Conservation (phyloP, 495 filamentous ascomycete species). For the Penicillium antarcticum region DNA sequence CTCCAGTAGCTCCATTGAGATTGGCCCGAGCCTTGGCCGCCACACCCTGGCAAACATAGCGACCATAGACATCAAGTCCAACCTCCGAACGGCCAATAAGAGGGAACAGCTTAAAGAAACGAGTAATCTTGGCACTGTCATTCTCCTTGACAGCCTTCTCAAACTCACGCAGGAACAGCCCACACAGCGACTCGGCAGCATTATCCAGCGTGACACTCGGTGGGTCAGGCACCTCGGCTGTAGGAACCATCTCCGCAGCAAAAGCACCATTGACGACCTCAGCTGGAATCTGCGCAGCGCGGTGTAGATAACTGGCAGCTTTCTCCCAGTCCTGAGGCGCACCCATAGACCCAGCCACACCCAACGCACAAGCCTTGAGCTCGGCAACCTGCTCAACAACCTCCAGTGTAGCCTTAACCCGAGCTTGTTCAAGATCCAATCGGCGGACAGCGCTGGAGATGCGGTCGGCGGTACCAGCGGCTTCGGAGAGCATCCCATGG, state of each 20-base stretch:
- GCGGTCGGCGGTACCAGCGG: constrained; percentile 79
- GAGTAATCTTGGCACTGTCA: constrained; percentile 82
- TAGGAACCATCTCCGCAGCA: constrained; percentile 89
- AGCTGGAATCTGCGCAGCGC: constrained; percentile 74
- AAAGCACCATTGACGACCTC: constrained; percentile 81
- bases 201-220: constrained; percentile 83
- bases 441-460: constrained; percentile 81
- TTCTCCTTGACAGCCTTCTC: constrained; percentile 82
- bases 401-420: constrained; percentile 82
- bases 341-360: constrained; percentile 95
- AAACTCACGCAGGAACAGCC: constrained; percentile 89
- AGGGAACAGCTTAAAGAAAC: constrained; percentile 98
- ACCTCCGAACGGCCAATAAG: constrained; percentile 87
- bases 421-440: constrained; percentile 84
- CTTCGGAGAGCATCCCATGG: constrained; percentile 81
- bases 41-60: constrained; percentile 92
- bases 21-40: constrained; percentile 76
- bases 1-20: constrained; percentile 60
- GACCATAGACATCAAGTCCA: constrained; percentile 89
- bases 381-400: constrained; percentile 96
- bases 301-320: constrained; percentile 81
- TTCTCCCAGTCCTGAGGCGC: constrained; percentile 98
- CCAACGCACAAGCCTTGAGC: constrained; percentile 91
- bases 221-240: constrained; percentile 88
- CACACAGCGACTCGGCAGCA: constrained; percentile 82